Percentiles rank a stretch among this genome's conserved stretches.
phyloP scores from a whole-genome alignment of 176 grass and related monocot species.

The Paspalum notatum region DNA sequence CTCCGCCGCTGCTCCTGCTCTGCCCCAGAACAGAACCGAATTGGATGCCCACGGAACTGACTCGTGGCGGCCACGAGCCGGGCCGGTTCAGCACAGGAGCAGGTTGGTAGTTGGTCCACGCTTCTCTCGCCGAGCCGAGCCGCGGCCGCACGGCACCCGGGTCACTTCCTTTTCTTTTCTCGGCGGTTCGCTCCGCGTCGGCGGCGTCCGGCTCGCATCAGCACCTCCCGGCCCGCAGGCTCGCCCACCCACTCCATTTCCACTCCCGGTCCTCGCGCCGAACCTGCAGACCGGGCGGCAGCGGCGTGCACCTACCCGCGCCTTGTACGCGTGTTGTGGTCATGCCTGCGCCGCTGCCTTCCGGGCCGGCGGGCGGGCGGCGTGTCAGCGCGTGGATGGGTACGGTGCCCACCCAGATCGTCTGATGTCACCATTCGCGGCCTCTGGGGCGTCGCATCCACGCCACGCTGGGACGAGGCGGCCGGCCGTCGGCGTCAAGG shows the following conservation, averaged over 20 bases:
- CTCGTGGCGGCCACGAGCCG: background rate
- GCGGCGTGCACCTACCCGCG: background rate
- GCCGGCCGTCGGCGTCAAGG: background rate
- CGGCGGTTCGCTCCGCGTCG: too few species aligned
- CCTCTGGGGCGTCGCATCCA: too few species aligned
- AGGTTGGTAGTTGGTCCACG: slow-evolving; percentile 13
- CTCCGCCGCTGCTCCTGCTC: background rate
- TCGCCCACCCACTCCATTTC: background rate
- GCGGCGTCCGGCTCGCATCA: background rate
- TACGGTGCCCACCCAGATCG: background rate
- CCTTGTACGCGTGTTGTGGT: background rate
- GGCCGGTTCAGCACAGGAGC: background rate
- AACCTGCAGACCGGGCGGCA: background rate
- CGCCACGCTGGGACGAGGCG: too few species aligned
- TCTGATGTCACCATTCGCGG: background rate
- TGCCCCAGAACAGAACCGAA: slow-evolving; percentile 10
- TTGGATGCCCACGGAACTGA: background rate
- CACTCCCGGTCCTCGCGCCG: background rate
- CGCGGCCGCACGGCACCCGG: background rate
- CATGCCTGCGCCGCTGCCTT: background rate
- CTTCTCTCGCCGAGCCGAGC: background rate
- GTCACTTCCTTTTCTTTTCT: background rate
- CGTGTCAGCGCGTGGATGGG: background rate
- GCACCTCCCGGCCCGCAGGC: too few species aligned
- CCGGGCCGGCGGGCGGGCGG: background rate